These are phyloP conservation scores for Phyllosticta citriasiana DNA, from an alignment of 2,329 filamentous ascomycete genomes.

Conservation along the genomic window DNA sequence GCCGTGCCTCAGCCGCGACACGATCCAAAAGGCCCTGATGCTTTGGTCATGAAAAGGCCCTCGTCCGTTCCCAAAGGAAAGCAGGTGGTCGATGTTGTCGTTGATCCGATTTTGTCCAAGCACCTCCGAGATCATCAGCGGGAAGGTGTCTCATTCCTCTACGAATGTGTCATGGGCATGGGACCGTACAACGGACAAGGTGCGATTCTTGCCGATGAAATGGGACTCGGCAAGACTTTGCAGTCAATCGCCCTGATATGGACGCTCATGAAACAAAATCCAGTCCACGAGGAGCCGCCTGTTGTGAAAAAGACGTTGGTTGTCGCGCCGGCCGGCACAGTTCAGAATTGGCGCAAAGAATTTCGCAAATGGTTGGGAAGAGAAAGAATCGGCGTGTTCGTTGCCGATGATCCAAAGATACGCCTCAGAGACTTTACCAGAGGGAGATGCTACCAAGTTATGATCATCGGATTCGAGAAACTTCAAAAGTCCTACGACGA, in stretches of 20 bases:
- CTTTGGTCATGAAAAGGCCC: slow-evolving; percentile 55
- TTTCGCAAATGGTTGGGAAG: slow-evolving; percentile 66
- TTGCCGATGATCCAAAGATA: slow-evolving; percentile 49
- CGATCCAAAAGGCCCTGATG: slow-evolving; percentile 48
- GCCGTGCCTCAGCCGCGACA: slow-evolving; percentile 52
- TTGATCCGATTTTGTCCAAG: slow-evolving; percentile 55
- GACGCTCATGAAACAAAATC: slow-evolving; percentile 64
- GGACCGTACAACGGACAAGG: slow-evolving; percentile 55
- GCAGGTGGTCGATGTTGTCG: slow-evolving; percentile 60
- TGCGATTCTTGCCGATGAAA: slow-evolving; percentile 64
- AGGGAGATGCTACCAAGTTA: slow-evolving; percentile 57
- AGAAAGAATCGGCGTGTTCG: slow-evolving; percentile 59
- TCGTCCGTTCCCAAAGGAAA: slow-evolving; percentile 49
- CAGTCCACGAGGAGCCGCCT: slow-evolving; percentile 47
- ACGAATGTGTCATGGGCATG: slow-evolving; percentile 69
- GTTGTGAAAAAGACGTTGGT: slow-evolving; percentile 62
- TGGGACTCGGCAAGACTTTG: slow-evolving; percentile 65
- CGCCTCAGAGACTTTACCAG: slow-evolving; percentile 58
- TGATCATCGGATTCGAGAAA: slow-evolving; percentile 68
- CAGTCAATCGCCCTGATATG: slow-evolving; percentile 63
- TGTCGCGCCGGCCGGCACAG: slow-evolving; percentile 62
- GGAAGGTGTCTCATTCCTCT: slow-evolving; percentile 60
- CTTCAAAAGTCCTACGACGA: slow-evolving; percentile 55
- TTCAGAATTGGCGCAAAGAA: slow-evolving; percentile 64
- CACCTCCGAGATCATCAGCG: slow-evolving; percentile 58